phyloP scores from a whole-genome alignment of 75 land plant species.

The Sequoiadendron giganteum region DNA sequence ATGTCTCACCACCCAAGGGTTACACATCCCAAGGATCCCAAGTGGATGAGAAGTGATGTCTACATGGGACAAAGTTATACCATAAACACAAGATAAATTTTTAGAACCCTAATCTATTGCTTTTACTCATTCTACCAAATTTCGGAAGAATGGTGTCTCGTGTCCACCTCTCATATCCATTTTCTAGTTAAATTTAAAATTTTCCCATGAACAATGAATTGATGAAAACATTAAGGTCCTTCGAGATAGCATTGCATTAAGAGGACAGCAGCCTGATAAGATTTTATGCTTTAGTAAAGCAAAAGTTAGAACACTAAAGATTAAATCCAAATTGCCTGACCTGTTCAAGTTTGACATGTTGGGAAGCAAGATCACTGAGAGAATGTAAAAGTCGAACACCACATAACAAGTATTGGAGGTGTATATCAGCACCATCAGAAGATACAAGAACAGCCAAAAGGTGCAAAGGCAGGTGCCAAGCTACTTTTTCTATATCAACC shows the following conservation, averaged over 20 bases:
- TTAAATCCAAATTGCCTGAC: constrained; percentile 24
- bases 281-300: background rate
- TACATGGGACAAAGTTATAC: background rate
- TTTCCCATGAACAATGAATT: background rate
- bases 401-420: constrained; percentile 65
- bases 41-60: background rate
- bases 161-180: background rate
- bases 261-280: background rate
- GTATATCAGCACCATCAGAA: constrained; percentile 42
- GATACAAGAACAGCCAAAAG: constrained; percentile 77
- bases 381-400: constrained; percentile 82
- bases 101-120: background rate
- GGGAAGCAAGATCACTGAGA: constrained; percentile 70
- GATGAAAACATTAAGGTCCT: background rate
- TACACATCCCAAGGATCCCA: background rate
- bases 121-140: background rate
- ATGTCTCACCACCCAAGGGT: background rate
- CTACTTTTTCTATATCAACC: constrained; percentile 83
- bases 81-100: background rate
- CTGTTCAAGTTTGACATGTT: constrained; percentile 80
- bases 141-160: background rate
- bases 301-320: background rate
- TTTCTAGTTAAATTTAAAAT: background rate
- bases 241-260: background rate
- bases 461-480: constrained; percentile 75